phyloP scores from a whole-genome alignment of 2,329 filamentous ascomycete genomes.

The Talaromyces atroroseus region DNA sequence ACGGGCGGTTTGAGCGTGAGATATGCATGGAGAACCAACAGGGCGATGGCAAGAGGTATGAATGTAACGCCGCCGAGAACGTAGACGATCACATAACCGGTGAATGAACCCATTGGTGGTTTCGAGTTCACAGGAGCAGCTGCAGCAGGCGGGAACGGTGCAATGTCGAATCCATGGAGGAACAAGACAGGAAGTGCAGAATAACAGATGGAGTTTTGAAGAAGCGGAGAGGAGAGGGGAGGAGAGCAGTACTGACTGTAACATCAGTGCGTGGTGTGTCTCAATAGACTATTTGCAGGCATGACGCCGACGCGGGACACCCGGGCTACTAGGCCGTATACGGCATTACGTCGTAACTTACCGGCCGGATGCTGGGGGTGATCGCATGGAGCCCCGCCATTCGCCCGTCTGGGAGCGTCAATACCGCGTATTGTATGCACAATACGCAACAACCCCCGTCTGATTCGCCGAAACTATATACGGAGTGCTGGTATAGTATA shows the following conservation, averaged over 20 bases:
- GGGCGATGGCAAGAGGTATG: slow-evolving; percentile 62
- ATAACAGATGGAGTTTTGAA: background rate
- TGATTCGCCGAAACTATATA: background rate
- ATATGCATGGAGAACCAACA: slow-evolving; percentile 62
- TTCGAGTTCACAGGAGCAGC: slow-evolving; percentile 16
- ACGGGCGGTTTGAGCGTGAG: slow-evolving; percentile 53
- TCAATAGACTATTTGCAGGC: background rate
- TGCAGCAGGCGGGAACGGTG: slow-evolving; percentile 21
- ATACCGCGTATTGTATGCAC: background rate
- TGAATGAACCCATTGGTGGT: slow-evolving; percentile 41
- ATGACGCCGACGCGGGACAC: background rate
- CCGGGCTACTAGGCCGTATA: background rate
- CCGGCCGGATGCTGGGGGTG: background rate
- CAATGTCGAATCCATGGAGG: slow-evolving; percentile 28
- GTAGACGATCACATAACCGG: slow-evolving; percentile 66
- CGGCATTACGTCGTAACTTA: background rate
- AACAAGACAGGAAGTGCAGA: background rate
- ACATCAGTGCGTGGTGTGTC: too few species aligned
- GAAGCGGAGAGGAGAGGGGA: background rate
- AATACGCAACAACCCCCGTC: too few species aligned
- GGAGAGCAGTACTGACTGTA: background rate
- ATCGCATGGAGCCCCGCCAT: slow-evolving; percentile 2
- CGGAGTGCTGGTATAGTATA: too few species aligned
- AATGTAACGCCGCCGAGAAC: slow-evolving; percentile 84
- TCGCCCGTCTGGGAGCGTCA: background rate